Evolutionary conservation across 805 yeast species (phyloP).

Genomic region (Spencermartinsiella europaea): DNA sequence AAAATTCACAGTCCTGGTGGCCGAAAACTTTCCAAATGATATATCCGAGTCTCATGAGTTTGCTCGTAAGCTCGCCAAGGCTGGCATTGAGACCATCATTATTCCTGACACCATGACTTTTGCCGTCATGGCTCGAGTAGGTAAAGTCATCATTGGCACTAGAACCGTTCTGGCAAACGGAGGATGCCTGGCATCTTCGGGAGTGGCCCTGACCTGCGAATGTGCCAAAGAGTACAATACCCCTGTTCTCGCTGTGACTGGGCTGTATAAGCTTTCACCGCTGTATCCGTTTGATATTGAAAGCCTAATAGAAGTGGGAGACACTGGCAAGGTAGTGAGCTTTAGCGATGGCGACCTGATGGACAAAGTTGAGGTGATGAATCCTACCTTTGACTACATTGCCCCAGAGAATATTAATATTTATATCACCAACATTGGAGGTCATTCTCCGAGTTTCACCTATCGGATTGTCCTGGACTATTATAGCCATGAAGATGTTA

Average conservation of each 20-base stretch:
- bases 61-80: constrained; percentile 72
- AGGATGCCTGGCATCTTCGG: constrained; percentile 83
- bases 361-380: constrained; percentile 73
- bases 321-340: constrained; percentile 80
- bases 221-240: constrained; percentile 93
- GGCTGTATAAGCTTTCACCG: constrained; percentile 88
- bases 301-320: constrained; percentile 82
- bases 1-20: constrained; percentile 80
- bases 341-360: constrained; percentile 66
- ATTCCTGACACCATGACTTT: constrained; percentile 90
- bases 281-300: constrained; percentile 85
- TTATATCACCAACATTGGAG: constrained; percentile 91
- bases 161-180: constrained; percentile 94
- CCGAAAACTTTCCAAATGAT: constrained; percentile 89
- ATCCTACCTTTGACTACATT: constrained; percentile 86
- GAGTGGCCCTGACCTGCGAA: constrained; percentile 89
- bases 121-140: constrained; percentile 96
- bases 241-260: constrained; percentile 96
- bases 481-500: constrained; percentile 72
- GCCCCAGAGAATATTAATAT: constrained; percentile 93
- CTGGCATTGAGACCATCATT: constrained; percentile 82
- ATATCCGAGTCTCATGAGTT: constrained; percentile 71
- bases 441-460: constrained; percentile 92
- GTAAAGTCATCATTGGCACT: constrained; percentile 91
- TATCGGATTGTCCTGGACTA: constrained; percentile 94